phyloP scores from a whole-genome alignment of 2,329 filamentous ascomycete genomes.

The Massarina eburnea region DNA sequence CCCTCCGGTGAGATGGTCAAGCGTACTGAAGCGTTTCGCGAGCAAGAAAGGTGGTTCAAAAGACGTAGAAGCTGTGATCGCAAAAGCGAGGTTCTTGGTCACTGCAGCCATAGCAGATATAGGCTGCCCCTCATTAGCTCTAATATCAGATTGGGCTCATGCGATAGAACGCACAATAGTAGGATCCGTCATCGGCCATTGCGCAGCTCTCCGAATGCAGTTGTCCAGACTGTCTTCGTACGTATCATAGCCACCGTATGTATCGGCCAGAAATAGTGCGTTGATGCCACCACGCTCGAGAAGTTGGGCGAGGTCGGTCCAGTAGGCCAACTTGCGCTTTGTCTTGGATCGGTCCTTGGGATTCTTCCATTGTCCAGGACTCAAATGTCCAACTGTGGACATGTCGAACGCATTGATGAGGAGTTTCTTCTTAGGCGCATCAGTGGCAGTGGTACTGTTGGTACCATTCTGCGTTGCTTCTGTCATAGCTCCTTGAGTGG shows the following conservation, averaged over 20 bases:
- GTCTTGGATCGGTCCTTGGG: conserved; percentile 62
- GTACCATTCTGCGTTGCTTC: conserved; percentile 10
- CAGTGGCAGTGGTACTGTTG: conserved; percentile 1
- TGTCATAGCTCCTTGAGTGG: conserved; percentile 13
- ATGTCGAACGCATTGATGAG: conserved; percentile 68
- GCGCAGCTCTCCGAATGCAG: conserved; percentile 62
- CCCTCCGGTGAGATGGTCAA: conserved; percentile 64
- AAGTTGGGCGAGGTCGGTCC: conserved; percentile 64
- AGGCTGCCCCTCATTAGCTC: conserved; percentile 13
- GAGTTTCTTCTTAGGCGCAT: conserved; percentile 53
- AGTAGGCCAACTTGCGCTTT: conserved; percentile 63
- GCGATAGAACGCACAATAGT: conserved; percentile 54
- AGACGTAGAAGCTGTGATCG: conserved; percentile 63
- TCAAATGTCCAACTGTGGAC: conserved; percentile 65
- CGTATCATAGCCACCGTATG: conserved; percentile 65
- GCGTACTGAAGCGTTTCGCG: conserved; percentile 63
- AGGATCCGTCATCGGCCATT: conserved; percentile 67
- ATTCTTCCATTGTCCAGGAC: conserved; percentile 70
- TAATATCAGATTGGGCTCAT: not conserved
- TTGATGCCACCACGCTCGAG: conserved; percentile 65
- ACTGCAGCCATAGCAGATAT: conserved; percentile 67
- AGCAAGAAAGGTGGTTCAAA: conserved; percentile 65
- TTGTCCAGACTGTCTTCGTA: conserved; percentile 62
- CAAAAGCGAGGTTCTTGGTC: conserved; percentile 65
- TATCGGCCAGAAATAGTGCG: conserved; percentile 67